Evolutionary conservation across 306 rosid genomes (phyloP).

Genomic region (Begonia loranthoides): DNA sequence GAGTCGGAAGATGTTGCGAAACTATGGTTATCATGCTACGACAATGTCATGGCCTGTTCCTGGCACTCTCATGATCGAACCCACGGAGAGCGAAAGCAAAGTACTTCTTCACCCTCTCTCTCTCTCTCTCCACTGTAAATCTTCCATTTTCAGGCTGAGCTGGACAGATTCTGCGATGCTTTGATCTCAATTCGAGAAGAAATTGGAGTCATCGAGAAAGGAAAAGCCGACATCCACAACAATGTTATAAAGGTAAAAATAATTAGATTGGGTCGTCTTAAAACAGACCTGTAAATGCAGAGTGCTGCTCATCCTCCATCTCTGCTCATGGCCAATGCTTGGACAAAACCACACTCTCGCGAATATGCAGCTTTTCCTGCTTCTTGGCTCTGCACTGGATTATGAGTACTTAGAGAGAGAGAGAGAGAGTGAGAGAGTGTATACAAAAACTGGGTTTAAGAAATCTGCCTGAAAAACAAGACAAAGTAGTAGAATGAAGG

Average conservation of each 20-base stretch:
- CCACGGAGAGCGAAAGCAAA: too few relatives aligned
- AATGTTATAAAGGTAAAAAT: conserved; percentile 82
- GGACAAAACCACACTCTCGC: too few relatives aligned
- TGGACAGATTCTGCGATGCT: too few relatives aligned
- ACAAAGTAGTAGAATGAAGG: too few relatives aligned
- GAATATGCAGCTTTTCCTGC: too few relatives aligned
- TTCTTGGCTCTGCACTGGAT: too few relatives aligned
- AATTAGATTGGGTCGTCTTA: not conserved
- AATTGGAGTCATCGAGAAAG: too few relatives aligned
- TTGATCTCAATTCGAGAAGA: too few relatives aligned
- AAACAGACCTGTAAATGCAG: conserved; percentile 21
- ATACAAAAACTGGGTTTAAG: not conserved
- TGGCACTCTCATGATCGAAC: conserved; percentile 97
- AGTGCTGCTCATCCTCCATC: conserved; percentile 99
- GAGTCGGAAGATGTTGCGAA: conserved; percentile 95
- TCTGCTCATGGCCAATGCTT: conserved; percentile 83
- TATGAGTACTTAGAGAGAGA: conserved; percentile 1
- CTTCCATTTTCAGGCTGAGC: too few relatives aligned
- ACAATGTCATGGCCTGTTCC: conserved; percentile 99
- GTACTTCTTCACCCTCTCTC: too few relatives aligned
- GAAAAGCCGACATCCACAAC: conserved; percentile 56
- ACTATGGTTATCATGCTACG: conserved; percentile 93
- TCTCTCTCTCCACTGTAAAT: too few relatives aligned
- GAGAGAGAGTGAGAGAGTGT: conserved; percentile 4
- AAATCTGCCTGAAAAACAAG: not conserved